These are phyloP conservation scores for Arabidopsis arenosa DNA, from an alignment of 345 rosid species.

Conservation along the genomic window DNA sequence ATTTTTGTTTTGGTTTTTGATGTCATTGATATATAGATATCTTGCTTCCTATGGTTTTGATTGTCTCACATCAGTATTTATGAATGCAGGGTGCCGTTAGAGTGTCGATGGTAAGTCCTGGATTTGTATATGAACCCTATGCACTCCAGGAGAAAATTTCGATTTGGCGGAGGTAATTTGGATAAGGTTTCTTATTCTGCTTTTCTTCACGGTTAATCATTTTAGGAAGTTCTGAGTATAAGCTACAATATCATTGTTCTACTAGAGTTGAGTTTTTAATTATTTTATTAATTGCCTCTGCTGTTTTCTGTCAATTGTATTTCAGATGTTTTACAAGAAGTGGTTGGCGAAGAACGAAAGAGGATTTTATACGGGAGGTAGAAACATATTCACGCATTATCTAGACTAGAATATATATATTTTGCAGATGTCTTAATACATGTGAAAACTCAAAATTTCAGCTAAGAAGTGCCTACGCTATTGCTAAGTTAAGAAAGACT, in stretches of 20 bases:
- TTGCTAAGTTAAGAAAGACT: slow-evolving; percentile 77
- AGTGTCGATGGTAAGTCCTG: slow-evolving; percentile 82
- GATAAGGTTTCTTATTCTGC: neutral
- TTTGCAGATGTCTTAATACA: neutral
- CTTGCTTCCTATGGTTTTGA: slow-evolving; percentile 23
- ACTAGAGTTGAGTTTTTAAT: neutral
- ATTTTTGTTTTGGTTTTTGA: neutral
- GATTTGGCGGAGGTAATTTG: slow-evolving; percentile 74
- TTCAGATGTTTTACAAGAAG: slow-evolving; percentile 82
- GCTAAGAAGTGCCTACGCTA: slow-evolving; percentile 90
- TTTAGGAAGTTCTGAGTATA: neutral
- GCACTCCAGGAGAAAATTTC: slow-evolving; percentile 66
- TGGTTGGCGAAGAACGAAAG: slow-evolving; percentile 96
- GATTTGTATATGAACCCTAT: slow-evolving; percentile 88
- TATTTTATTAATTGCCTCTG: slow-evolving; percentile 37
- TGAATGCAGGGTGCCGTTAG: slow-evolving; percentile 70
- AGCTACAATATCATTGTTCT: neutral
- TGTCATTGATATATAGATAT: neutral
- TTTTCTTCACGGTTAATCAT: neutral
- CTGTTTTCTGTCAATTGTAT: neutral
- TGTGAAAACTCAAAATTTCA: slow-evolving; percentile 42
- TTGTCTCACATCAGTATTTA: slow-evolving; percentile 9
- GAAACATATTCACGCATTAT: slow-evolving; percentile 25
- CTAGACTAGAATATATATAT: slow-evolving; percentile 13
- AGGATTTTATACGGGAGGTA: slow-evolving; percentile 78